A percentile compares a stretch with the other conserved stretches of the same genome.
Conservation (phyloP, 2,329 filamentous ascomycete genomes). For the Botrytis deweyae region DNA sequence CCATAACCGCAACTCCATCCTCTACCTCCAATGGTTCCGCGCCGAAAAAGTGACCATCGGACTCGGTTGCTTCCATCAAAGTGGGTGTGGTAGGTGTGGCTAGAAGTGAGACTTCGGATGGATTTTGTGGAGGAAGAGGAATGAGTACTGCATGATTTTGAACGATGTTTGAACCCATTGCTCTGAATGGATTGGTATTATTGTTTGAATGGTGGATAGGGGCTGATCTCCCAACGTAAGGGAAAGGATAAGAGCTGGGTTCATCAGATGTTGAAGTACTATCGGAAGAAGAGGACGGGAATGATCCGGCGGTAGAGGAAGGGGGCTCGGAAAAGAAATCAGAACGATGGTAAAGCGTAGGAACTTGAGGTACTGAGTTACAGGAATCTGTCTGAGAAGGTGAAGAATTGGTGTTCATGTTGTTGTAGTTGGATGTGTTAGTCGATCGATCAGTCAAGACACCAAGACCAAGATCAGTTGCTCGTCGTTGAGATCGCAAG, state of each 20-base stretch:
- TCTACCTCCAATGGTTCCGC: conserved; percentile 48
- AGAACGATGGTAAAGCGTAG: background rate
- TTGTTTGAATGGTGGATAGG: background rate
- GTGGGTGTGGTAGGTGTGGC: conserved; percentile 23
- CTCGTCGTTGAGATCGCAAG: conserved; percentile 8
- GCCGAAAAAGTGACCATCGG: conserved; percentile 40
- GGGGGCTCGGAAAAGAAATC: background rate
- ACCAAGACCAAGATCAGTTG: conserved; percentile 24
- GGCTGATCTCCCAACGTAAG: background rate
- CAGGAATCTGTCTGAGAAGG: background rate
- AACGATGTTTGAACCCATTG: background rate
- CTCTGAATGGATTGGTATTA: background rate
- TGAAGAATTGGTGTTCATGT: background rate
- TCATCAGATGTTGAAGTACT: background rate
- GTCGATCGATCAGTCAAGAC: conserved; percentile 16
- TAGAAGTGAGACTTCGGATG: conserved; percentile 22
- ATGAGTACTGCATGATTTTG: conserved; percentile 7
- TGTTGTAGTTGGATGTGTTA: background rate
- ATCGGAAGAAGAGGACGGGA: conserved; percentile 13
- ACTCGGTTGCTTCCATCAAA: conserved; percentile 39
- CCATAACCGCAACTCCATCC: conserved; percentile 54
- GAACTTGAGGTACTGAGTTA: background rate
- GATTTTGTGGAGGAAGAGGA: conserved; percentile 23
- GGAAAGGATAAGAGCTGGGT: background rate
- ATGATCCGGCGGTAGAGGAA: conserved; percentile 3